Conservation (phyloP, 2,329 filamentous ascomycete genomes). For the Scedosporium dehoogii region DNA sequence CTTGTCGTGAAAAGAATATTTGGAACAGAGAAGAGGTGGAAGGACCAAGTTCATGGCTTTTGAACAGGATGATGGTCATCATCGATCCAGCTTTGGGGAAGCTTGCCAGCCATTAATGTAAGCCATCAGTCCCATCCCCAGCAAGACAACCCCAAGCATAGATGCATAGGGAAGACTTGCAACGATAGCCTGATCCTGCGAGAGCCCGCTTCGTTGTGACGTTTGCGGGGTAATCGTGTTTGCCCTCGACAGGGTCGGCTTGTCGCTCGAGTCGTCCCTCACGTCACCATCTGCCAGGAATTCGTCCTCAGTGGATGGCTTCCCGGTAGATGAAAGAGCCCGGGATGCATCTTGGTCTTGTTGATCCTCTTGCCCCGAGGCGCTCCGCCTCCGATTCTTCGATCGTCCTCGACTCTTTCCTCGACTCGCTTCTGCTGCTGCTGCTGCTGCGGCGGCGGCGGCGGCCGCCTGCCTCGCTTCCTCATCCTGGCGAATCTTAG, state of each 20-base stretch:
- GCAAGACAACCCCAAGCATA: constrained; percentile 70
- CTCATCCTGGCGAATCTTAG: constrained; percentile 64
- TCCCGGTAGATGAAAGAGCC: constrained; percentile 1
- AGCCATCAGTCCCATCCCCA: constrained; percentile 77
- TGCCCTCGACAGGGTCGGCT: constrained; percentile 31
- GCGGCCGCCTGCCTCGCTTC: constrained; percentile 34
- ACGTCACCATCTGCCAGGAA: constrained; percentile 1
- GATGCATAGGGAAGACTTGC: constrained; percentile 65
- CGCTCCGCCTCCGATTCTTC: not conserved
- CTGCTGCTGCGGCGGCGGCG: constrained; percentile 17
- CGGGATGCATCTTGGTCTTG: not conserved
- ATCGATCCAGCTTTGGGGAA: constrained; percentile 20
- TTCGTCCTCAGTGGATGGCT: constrained; percentile 8
- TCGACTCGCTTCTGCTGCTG: constrained; percentile 10
- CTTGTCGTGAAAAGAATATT: not conserved
- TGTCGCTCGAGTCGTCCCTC: constrained; percentile 25
- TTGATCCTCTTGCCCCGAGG: not conserved
- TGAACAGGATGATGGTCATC: not conserved
- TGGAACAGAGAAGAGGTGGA: not conserved
- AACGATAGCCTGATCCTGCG: constrained; percentile 19
- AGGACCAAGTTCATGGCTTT: not conserved
- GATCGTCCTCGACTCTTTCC: constrained; percentile 3
- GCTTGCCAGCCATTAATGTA: constrained; percentile 76
- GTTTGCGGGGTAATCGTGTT: constrained; percentile 38
- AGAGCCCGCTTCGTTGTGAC: not conserved